These are phyloP conservation scores for Schizothecium vesticola DNA, from an alignment of 495 filamentous ascomycete genomes.

Conservation along the genomic window DNA sequence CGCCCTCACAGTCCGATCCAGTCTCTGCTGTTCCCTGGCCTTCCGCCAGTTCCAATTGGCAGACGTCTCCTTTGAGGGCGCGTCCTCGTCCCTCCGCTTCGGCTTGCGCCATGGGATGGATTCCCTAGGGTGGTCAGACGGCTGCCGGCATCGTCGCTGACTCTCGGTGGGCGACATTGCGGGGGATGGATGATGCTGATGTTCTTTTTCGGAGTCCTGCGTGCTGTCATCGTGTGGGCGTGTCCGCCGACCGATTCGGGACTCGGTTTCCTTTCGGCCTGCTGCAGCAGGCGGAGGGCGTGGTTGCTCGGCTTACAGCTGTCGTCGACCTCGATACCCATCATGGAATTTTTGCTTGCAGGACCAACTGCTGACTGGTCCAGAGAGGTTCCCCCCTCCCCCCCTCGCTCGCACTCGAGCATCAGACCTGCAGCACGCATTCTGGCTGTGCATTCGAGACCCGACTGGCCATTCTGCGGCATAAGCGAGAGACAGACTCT, in stretches of 20 bases:
- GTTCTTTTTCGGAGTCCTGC: not conserved
- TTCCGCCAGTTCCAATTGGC: not conserved
- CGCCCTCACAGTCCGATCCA: not conserved
- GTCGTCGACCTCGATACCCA: not conserved
- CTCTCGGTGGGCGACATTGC: not conserved
- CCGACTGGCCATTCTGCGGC: not conserved
- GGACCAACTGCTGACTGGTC: not conserved
- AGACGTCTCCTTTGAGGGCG: not conserved
- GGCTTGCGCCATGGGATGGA: not conserved
- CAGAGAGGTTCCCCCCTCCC: not conserved
- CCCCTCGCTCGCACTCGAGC: not conserved
- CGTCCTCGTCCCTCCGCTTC: not conserved
- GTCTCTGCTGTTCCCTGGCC: not conserved
- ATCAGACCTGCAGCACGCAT: not conserved
- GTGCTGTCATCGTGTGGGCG: not conserved
- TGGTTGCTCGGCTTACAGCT: not conserved
- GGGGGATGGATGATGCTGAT: not conserved
- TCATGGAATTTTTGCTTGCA: not conserved
- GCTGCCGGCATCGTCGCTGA: not conserved
- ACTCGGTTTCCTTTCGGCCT: not conserved
- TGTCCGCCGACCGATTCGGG: not conserved
- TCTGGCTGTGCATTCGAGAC: not conserved
- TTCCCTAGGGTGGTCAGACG: not conserved
- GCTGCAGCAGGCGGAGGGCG: not conserved
- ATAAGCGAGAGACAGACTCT: not conserved